Evolutionary conservation across 2,329 filamentous ascomycete genomes (phyloP), one percentile per base, ranked within the genome.

Genomic region (Penicillium thymicola): DNA sequence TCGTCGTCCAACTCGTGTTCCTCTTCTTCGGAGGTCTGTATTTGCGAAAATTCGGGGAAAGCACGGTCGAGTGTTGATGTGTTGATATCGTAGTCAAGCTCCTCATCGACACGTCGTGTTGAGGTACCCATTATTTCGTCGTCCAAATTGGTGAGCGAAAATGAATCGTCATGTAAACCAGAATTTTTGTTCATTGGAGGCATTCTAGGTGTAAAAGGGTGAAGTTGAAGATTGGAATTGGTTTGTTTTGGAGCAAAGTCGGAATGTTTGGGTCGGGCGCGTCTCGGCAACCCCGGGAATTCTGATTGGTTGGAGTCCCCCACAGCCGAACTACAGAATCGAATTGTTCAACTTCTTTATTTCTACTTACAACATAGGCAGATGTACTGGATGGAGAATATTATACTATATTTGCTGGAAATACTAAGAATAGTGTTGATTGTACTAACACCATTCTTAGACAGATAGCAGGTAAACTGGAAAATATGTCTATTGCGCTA

Each of bases 11-110:
- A 18, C 23, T 73, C 72, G 18, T 68, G 68, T 30, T 63, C 64
- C 44, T 72, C 69, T 46, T 79, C 76, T 44, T 74, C 73, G 30
- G 75, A 76, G 36, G 71, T 72, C 42, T 71, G 71, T 21, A 72
- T 65, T 55, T 75, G 70, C 5, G 79, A 77, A 60, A 81, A 81
- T 41, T 81, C 74, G 30, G 79, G 78, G 58, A 81, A 79, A 21
- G 75, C 76, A 50, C 70, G 71, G 44, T 75, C 75, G 38, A 81
- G 69, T 13, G 76, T 76, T 10, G 79, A 80, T 27, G 76, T 78
- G 61, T 78, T 70, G 50, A 81, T 76, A 32, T 70, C 72, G 57
- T 74, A 77, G 32, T 79, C 74, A 8, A 71, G 72, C 43, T 78
- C 74, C 30, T 76, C 67, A 42, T 71, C 66, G 34, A 56, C 54